Conservation (phyloP, 208 protist species). For the Wallacemonas collosoma region DNA sequence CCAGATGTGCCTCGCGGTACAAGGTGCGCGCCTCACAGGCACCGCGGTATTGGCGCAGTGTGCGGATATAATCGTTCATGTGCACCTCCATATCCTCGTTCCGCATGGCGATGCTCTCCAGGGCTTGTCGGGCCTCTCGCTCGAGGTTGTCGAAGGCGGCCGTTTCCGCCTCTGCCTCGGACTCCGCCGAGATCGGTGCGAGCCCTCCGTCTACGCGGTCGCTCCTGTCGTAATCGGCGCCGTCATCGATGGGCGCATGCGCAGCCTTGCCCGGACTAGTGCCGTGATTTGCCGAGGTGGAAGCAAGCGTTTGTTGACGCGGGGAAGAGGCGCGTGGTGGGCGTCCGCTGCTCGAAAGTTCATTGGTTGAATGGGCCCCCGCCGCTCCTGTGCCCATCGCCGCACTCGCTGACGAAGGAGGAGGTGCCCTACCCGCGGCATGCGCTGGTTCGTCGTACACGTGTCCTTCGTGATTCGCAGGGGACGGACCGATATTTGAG, state of each 20-base stretch:
- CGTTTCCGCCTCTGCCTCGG: constrained; percentile 16
- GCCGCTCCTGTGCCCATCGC: too few relatives aligned
- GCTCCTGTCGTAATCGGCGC: background rate
- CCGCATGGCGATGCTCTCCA: constrained; percentile 74
- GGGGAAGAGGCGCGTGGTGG: background rate
- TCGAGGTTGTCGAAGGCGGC: constrained; percentile 55
- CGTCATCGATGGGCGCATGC: background rate
- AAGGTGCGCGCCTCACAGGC: constrained; percentile 80
- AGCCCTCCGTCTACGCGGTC: background rate
- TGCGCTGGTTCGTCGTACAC: too few relatives aligned
- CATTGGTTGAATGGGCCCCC: too few relatives aligned
- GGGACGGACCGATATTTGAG: too few relatives aligned
- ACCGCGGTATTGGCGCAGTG: constrained; percentile 76
- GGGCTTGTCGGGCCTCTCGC: constrained; percentile 53
- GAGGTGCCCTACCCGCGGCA: too few relatives aligned
- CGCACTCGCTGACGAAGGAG: too few relatives aligned
- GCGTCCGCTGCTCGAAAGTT: background rate
- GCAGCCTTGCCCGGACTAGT: too few relatives aligned
- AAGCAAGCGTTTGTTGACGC: too few relatives aligned
- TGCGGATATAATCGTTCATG: constrained; percentile 54
- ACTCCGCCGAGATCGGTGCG: background rate
- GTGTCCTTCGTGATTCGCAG: too few relatives aligned
- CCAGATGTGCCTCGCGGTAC: constrained; percentile 92
- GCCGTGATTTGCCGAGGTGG: too few relatives aligned
- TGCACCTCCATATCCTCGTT: constrained; percentile 40